Evolutionary conservation across 1,139 yeast species (phyloP).

Genomic region (Zygosaccharomyces sapae): DNA sequence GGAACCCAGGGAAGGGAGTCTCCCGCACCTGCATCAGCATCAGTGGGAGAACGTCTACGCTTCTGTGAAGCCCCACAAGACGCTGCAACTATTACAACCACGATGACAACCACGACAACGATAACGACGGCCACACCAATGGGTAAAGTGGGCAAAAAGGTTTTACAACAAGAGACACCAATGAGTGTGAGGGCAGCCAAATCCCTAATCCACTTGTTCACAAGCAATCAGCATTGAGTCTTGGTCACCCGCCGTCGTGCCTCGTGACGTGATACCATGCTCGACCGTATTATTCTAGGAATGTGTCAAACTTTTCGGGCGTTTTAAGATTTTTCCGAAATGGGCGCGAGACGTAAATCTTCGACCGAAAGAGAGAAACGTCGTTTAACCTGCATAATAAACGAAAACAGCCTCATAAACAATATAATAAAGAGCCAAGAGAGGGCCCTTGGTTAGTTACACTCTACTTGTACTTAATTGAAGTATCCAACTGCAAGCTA

Average conservation of each 20-base stretch:
- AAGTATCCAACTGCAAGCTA: not conserved
- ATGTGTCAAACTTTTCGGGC: not conserved
- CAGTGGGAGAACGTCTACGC: slow-evolving; percentile 2
- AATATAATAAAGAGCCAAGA: no score
- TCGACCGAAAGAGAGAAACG: not conserved
- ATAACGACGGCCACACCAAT: slow-evolving; percentile 10
- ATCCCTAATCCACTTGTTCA: slow-evolving; percentile 32
- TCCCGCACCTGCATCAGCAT: not conserved
- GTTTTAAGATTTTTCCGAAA: slow-evolving; percentile 4
- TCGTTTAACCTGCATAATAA: no score
- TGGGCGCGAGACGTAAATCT: slow-evolving; percentile 5
- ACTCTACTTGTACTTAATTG: no score
- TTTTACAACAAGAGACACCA: slow-evolving; percentile 30
- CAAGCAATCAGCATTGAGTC: slow-evolving; percentile 16
- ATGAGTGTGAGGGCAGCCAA: slow-evolving; percentile 36
- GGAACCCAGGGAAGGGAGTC: slow-evolving; percentile 2
- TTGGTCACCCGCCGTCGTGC: not conserved
- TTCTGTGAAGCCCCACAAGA: slow-evolving; percentile 4
- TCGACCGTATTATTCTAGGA: not conserved
- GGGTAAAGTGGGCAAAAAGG: slow-evolving; percentile 15
- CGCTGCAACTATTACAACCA: slow-evolving; percentile 2
- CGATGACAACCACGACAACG: slow-evolving; percentile 8
- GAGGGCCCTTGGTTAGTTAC: no score
- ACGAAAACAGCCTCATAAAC: not conserved
- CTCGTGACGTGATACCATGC: no score